A percentile compares a stretch with the other conserved stretches of the same genome.
Conservation (phyloP, 352 stramenopile genomes). For the Phytopythium vexans region DNA sequence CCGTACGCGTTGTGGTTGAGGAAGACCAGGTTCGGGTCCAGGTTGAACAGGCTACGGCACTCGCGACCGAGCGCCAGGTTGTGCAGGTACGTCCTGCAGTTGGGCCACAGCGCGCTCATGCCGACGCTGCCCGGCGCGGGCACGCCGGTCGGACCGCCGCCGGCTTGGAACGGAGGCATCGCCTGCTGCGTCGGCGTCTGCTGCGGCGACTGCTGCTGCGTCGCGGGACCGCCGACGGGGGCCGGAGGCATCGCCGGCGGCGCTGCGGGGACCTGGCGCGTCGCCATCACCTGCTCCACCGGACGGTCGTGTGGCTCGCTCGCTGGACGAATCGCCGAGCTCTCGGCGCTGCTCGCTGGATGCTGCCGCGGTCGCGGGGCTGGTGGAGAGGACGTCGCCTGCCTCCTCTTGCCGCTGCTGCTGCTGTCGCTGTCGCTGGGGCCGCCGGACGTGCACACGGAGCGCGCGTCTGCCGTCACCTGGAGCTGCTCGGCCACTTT, state of each 20-base stretch:
- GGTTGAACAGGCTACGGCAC: constrained; percentile 73
- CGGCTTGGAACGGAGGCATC: constrained; percentile 1
- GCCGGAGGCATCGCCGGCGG: constrained; percentile 16
- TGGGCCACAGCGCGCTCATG: constrained; percentile 73
- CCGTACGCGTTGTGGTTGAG: constrained; percentile 85
- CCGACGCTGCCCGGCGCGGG: constrained; percentile 13
- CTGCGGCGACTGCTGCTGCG: constrained; percentile 21
- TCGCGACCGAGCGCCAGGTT: constrained; percentile 59
- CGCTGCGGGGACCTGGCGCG: constrained; percentile 11
- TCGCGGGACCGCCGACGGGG: constrained; percentile 4
- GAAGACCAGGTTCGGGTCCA: constrained; percentile 75
- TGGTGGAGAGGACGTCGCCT: no score
- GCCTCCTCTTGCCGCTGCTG: no score
- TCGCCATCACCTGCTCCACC: no score
- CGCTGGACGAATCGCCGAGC: no score
- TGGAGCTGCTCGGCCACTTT: no score
- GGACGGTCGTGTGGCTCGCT: no score
- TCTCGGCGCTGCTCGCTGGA: no score
- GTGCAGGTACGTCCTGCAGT: constrained; percentile 56
- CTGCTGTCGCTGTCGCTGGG: no score
- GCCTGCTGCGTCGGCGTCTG: constrained; percentile 4
- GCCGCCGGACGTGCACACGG: no score
- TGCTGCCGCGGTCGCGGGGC: no score
- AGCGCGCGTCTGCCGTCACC: no score
- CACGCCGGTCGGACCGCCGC: not conserved